Evolutionary conservation across 176 grass and related monocot genomes (phyloP).

Genomic region (Lolium perenne): DNA sequence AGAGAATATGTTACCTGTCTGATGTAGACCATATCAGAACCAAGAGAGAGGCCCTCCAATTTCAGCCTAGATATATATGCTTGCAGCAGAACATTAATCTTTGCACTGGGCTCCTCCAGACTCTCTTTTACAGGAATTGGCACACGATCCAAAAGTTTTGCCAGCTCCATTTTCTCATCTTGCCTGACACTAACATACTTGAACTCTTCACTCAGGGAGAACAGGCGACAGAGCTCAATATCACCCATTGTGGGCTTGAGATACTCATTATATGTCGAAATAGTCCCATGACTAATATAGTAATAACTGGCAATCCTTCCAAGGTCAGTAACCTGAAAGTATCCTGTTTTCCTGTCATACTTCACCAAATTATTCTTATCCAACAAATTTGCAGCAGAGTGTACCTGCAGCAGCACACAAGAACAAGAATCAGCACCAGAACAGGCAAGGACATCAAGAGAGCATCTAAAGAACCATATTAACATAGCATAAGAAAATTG

Average conservation of each 20-base stretch:
- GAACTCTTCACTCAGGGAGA: slow-evolving; percentile 97
- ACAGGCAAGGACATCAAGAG: slow-evolving; percentile 11
- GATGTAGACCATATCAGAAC: slow-evolving; percentile 95
- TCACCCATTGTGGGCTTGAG: slow-evolving; percentile 97
- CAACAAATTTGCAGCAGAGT: slow-evolving; percentile 91
- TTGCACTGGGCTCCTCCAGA: slow-evolving; percentile 94
- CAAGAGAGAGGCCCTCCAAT: slow-evolving; percentile 88
- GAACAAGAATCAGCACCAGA: slow-evolving; percentile 10
- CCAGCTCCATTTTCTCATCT: slow-evolving; percentile 98
- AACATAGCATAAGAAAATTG: slow-evolving; percentile 12
- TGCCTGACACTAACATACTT: slow-evolving; percentile 89
- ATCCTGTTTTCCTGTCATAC: slow-evolving; percentile 96
- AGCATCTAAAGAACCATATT: not conserved
- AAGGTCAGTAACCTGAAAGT: slow-evolving; percentile 91
- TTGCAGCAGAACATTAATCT: slow-evolving; percentile 97
- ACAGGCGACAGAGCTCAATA: slow-evolving; percentile 86
- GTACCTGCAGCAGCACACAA: slow-evolving; percentile 67
- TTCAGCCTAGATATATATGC: slow-evolving; percentile 91
- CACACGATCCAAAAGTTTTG: slow-evolving; percentile 89
- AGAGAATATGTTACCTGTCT: slow-evolving; percentile 63
- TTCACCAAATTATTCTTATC: slow-evolving; percentile 96
- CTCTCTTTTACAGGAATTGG: slow-evolving; percentile 99
- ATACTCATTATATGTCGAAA: slow-evolving; percentile 93
- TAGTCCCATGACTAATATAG: slow-evolving; percentile 93
- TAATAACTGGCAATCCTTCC: slow-evolving; percentile 97